These are phyloP conservation scores for Teratosphaeria pseudoeucalypti DNA, from an alignment of 2,329 filamentous ascomycete species.

Conservation along the genomic window DNA sequence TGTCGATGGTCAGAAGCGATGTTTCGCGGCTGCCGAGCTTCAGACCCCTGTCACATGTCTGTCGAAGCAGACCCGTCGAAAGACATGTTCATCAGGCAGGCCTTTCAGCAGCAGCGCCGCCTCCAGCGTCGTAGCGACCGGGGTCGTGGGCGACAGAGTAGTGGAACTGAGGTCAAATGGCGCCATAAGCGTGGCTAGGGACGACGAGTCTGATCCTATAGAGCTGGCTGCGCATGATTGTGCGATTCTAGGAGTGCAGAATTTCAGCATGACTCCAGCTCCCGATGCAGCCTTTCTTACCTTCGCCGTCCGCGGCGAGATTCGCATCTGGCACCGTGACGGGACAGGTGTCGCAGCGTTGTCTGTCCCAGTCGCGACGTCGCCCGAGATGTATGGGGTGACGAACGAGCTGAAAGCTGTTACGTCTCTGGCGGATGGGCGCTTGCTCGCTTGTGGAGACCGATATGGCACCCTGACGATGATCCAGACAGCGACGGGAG, in stretches of 20 bases:
- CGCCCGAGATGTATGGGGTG: constrained; percentile 35
- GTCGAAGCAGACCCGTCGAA: constrained; percentile 8
- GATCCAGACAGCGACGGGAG: constrained; percentile 50
- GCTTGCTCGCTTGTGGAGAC: constrained; percentile 71
- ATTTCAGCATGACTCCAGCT: constrained; percentile 50
- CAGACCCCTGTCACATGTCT: constrained; percentile 16
- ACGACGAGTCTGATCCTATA: constrained; percentile 12
- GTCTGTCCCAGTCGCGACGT: constrained; percentile 59
- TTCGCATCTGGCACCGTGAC: constrained; percentile 72
- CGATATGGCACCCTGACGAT: constrained; percentile 63
- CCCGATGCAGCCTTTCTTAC: constrained; percentile 69
- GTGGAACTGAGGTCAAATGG: constrained; percentile 13
- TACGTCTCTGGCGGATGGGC: constrained; percentile 50
- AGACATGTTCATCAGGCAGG: constrained; percentile 11
- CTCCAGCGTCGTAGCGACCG: constrained; percentile 27
- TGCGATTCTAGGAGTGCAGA: constrained; percentile 59
- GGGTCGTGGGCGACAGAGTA: constrained; percentile 25
- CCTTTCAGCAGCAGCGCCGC: background rate
- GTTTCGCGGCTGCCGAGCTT: constrained; percentile 31
- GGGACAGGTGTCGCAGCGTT: constrained; percentile 58
- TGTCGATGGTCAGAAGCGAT: constrained; percentile 47
- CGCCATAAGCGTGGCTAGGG: background rate
- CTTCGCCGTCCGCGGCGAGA: constrained; percentile 71
- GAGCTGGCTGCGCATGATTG: constrained; percentile 47
- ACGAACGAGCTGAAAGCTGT: constrained; percentile 49